phyloP scores from a whole-genome alignment of 2,329 filamentous ascomycete species.

The Ophiocordyceps robertsii region DNA sequence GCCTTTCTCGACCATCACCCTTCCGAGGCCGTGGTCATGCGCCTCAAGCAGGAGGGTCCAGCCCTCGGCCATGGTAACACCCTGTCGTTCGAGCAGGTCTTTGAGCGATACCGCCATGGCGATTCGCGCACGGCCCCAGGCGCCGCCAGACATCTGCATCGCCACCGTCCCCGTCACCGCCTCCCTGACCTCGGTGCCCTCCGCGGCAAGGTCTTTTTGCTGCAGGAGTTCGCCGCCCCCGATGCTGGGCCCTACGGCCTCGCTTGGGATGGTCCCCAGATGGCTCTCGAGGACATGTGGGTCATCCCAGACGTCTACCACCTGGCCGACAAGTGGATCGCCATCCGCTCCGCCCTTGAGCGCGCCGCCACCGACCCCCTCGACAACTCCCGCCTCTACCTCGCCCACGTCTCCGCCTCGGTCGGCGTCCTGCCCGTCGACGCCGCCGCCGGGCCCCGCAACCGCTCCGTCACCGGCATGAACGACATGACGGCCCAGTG shows the following conservation, averaged over 20 bases:
- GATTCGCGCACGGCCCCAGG: slow-evolving; percentile 19
- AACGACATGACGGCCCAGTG: slow-evolving; percentile 35
- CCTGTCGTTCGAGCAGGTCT: slow-evolving; percentile 29
- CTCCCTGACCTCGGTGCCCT: too few species aligned
- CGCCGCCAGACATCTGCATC: slow-evolving; percentile 22
- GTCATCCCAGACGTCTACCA: slow-evolving; percentile 26
- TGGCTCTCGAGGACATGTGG: slow-evolving; percentile 34
- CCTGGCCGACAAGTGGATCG: slow-evolving; percentile 32
- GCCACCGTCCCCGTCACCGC: too few species aligned
- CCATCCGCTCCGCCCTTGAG: slow-evolving; percentile 26
- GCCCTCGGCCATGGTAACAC: slow-evolving; percentile 21
- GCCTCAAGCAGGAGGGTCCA: slow-evolving; percentile 32
- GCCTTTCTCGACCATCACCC: slow-evolving; percentile 31
- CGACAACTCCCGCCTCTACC: slow-evolving; percentile 24
- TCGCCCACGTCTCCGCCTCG: slow-evolving; percentile 33
- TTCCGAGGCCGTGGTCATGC: slow-evolving; percentile 32
- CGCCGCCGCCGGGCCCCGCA: slow-evolving; percentile 32
- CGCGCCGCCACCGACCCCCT: slow-evolving; percentile 17
- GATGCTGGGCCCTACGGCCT: slow-evolving; percentile 23
- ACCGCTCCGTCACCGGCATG: slow-evolving; percentile 29
- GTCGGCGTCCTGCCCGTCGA: slow-evolving; percentile 35
- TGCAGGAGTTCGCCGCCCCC: slow-evolving; percentile 29
- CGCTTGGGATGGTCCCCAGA: slow-evolving; percentile 28
- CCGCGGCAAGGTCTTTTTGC: too few species aligned
- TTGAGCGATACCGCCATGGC: slow-evolving; percentile 15